These are phyloP conservation scores for Yamadazyma triangularis DNA, from an alignment of 1,139 yeast genomes.

Conservation along the genomic window DNA sequence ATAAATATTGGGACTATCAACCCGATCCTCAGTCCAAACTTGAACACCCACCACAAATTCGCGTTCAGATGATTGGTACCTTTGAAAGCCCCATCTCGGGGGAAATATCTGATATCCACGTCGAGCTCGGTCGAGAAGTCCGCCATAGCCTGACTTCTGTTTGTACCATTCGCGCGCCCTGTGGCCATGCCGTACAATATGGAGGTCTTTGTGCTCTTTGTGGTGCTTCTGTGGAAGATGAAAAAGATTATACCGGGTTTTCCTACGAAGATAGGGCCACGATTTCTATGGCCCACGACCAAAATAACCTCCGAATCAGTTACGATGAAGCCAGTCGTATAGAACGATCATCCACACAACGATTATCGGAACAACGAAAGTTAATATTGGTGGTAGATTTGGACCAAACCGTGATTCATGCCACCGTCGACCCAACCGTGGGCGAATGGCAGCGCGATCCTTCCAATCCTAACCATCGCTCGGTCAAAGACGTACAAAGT, in stretches of 20 bases:
- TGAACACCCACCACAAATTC: conserved; percentile 38
- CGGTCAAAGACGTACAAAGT: conserved; percentile 74
- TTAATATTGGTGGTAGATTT: conserved; percentile 90
- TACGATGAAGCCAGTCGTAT: conserved; percentile 82
- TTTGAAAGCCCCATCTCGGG: conserved; percentile 88
- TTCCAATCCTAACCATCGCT: conserved; percentile 75
- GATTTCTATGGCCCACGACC: conserved; percentile 86
- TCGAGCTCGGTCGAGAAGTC: conserved; percentile 58
- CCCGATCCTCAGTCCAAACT: conserved; percentile 51
- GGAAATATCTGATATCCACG: conserved; percentile 44
- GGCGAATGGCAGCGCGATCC: conserved; percentile 95
- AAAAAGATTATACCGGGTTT: conserved; percentile 73
- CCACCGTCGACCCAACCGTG: conserved; percentile 96
- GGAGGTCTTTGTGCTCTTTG: conserved; percentile 96
- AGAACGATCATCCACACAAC: conserved; percentile 61
- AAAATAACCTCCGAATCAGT: conserved; percentile 79
- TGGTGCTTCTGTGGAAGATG: conserved; percentile 81
- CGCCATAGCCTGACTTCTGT: conserved; percentile 46
- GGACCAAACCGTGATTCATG: conserved; percentile 96
- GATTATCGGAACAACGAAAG: conserved; percentile 60
- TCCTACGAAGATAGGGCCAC: conserved; percentile 75
- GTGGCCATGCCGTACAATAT: conserved; percentile 92
- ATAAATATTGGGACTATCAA: conserved; percentile 65
- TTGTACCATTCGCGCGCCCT: conserved; percentile 68
- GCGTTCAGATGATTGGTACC: conserved; percentile 61